Conservation (phyloP, 805 yeast species). For the Candida railenensis region DNA sequence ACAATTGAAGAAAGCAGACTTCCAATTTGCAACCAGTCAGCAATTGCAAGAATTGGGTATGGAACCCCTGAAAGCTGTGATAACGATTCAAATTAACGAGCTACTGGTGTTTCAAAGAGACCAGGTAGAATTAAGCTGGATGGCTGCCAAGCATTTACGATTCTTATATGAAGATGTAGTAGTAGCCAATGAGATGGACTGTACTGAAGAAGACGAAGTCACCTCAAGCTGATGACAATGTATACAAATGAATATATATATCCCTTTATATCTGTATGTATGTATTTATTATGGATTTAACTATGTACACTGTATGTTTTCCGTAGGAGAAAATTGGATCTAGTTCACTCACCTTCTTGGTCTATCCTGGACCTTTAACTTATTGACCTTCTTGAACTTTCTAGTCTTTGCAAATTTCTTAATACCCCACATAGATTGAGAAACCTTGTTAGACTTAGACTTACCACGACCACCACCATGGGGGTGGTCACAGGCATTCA, state of each 20-base stretch:
- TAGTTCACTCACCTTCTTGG: conserved; percentile 48
- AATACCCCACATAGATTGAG: conserved; percentile 96
- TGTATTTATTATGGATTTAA: neutral
- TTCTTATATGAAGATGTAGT: conserved; percentile 21
- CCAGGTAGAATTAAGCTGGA: conserved; percentile 15
- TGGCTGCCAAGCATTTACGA: conserved; percentile 12
- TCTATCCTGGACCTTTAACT: conserved; percentile 85
- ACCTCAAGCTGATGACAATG: neutral
- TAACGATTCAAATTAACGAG: conserved; percentile 27
- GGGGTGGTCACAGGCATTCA: conserved; percentile 97
- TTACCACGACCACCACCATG: conserved; percentile 99
- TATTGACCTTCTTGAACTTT: conserved; percentile 81
- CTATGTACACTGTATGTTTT: neutral
- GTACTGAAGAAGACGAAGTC: neutral
- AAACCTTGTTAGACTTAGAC: conserved; percentile 90
- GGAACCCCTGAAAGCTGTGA: conserved; percentile 13
- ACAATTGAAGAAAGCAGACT: conserved; percentile 24
- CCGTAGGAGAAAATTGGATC: conserved; percentile 37
- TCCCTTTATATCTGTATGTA: too few species aligned
- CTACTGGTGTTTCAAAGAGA: conserved; percentile 33
- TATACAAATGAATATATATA: conserved; percentile 8
- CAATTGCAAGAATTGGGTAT: neutral
- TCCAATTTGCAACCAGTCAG: conserved; percentile 19
- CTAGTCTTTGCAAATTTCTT: conserved; percentile 95
- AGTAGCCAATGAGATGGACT: neutral